Base-by-base conservation (phyloP, 306 rosid species). In the Acacia acuminata region DNA sequence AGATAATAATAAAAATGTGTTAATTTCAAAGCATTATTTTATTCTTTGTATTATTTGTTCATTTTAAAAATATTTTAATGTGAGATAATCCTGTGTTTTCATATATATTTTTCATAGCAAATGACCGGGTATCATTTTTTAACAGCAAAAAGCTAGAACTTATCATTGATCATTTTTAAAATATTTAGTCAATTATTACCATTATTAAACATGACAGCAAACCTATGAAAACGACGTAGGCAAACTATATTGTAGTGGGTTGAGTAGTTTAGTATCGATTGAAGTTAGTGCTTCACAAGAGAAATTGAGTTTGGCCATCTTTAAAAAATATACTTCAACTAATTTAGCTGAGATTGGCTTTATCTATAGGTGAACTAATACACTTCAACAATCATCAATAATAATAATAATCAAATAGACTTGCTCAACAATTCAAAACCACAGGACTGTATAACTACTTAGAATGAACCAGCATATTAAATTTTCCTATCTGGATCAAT, bases 401-500 rank as follows among this genome's bases (percentile, higher is more conserved):
- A 48, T 48, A 48, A 48, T 48, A 48, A n/a, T n/a, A n/a, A 67
- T 2, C 19, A n/a, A 42, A 13, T 7, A 71, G 3, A 71, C 24
- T 45, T 47, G 38, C 42, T 47, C 36, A 12, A 71, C 53, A 71
- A 7, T 58, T 79, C 60, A 79, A 40, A 53, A 61, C 53, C 50
- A 70, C 48, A 72, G 74, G 65, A 65, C 76, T 70, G 65, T 27
- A 81, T n/a, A 71, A 72, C 19, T 53, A 63, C 73, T 51, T 38
- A 30, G 79, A 73, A 66, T 71, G 15, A 56, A 47, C 6, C 12
- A 1, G 27, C 19, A 1, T 58, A 80, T 83, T 66, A 27, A 79
- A 60, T 44, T 73, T n/a, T 61, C 77, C 78, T 77, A 60, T 82
- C 72, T 64, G 64, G 45, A 27, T 81, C 77, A 30, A 82, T 25